phyloP scores from a whole-genome alignment of 495 filamentous ascomycete genomes.

The Hypoxylon fragiforme region DNA sequence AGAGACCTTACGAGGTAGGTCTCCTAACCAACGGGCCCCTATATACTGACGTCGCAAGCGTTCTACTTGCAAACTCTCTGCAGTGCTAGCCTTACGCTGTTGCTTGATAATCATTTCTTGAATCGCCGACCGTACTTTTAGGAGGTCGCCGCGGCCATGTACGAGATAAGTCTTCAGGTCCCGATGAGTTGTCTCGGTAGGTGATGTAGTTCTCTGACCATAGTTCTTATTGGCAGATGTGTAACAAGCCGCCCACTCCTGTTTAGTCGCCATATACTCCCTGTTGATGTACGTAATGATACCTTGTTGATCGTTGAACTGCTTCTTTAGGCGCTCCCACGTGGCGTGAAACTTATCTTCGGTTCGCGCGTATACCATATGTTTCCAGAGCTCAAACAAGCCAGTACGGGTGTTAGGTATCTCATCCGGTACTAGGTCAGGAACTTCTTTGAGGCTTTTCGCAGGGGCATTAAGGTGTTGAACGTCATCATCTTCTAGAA shows the following conservation, averaged over 20 bases:
- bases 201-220: background rate
- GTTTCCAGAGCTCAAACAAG: background rate
- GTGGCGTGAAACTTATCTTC: background rate
- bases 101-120: background rate
- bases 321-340: background rate
- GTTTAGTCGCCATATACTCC: background rate
- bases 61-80: background rate
- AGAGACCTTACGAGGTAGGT: background rate
- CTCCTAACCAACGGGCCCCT: background rate
- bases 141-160: background rate
- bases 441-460: background rate
- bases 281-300: background rate
- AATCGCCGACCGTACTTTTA: background rate
- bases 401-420: background rate
- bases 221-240: background rate
- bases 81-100: background rate
- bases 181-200: background rate
- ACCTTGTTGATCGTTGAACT: background rate
- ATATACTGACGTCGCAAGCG: background rate
- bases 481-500: no score
- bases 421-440: background rate
- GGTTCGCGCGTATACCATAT: background rate
- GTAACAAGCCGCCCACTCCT: background rate
- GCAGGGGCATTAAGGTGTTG: no score
- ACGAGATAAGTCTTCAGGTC: background rate